Base-by-base conservation (phyloP, 2,329 filamentous ascomycete genomes). In the Penicillium sp. region DNA sequence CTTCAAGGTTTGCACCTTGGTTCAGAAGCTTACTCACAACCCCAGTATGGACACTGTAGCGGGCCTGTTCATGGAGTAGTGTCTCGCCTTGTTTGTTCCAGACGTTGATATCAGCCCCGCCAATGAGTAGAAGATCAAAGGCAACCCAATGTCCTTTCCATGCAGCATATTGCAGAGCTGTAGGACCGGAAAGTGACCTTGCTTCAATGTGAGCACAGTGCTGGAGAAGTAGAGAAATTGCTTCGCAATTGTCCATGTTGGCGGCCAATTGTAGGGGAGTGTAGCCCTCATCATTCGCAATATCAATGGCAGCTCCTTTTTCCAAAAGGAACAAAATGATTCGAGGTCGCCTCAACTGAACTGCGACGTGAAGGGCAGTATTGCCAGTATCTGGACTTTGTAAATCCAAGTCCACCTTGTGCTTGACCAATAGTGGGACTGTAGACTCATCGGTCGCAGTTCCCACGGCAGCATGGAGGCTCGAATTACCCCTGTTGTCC, bases 101-200 rank as follows among this genome's bases (percentile, higher is more conserved):
- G 1, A 62, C 63, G 45, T 72, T 70, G 53, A 72, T 63, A 29
- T 72, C 64, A 1, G 69, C 70, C 0, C 69, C 68, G 0, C 61
- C 65, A 12, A 63, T 68, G 1, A 71, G 4, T 0, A 72, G 46
- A 8, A 72, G 51, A 15, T 71, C 69, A 51, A 72, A 69, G 2
- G 65, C 67, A 15, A 66, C 50, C 69, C 68, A 71, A 44, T 72
- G 51, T 1, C 57, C 54, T 25, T 56, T 47, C 9, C 48, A 29
- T 0, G 68, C 68, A 23, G 70, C 65, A 1, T 63, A 14, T 3
- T 72, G 70, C 14, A 71, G 48, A 0, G 69, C 68, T 5, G 66
- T 71, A 0, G 55, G 33, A 0, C 68, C 66, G 54, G 20, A 7
- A 65, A 67, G 3, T 67, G 64, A 20, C 48, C 43, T 33, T 3